These are phyloP conservation scores for Agapanthus africanus DNA, from an alignment of 106 monocot genomes.

Conservation along the genomic window DNA sequence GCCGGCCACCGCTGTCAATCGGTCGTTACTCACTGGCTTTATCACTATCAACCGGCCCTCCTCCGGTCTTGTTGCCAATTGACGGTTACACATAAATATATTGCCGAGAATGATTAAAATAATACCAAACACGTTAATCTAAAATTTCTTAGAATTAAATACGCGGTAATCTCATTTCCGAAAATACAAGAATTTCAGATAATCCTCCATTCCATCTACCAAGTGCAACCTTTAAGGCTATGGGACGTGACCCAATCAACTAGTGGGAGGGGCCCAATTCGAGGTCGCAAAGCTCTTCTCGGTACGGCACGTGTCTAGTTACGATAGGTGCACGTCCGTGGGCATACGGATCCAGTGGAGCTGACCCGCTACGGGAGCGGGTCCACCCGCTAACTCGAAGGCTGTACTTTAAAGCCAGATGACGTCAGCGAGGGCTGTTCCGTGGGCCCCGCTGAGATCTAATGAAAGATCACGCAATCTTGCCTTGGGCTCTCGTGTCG, in stretches of 20 bases:
- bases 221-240: too few species aligned
- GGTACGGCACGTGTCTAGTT: constrained; percentile 11
- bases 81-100: too few species aligned
- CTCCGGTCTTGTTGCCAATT: too few species aligned
- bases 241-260: background rate
- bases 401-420: constrained; percentile 12
- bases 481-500: background rate
- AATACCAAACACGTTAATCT: too few species aligned
- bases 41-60: too few species aligned
- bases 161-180: too few species aligned
- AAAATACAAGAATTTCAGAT: too few species aligned
- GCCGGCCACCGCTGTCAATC: too few species aligned
- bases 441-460: constrained; percentile 7
- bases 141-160: too few species aligned
- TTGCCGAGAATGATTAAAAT: too few species aligned
- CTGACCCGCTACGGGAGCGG: constrained; percentile 4
- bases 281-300: background rate
- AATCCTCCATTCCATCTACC: too few species aligned
- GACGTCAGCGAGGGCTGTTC: background rate
- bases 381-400: constrained; percentile 1
- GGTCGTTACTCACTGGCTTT: too few species aligned
- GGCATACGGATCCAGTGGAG: background rate
- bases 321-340: background rate
- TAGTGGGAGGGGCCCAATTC: background rate
- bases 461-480: constrained; percentile 15